Conservation (phyloP, 306 rosid genomes). For the Rosa lucieae region DNA sequence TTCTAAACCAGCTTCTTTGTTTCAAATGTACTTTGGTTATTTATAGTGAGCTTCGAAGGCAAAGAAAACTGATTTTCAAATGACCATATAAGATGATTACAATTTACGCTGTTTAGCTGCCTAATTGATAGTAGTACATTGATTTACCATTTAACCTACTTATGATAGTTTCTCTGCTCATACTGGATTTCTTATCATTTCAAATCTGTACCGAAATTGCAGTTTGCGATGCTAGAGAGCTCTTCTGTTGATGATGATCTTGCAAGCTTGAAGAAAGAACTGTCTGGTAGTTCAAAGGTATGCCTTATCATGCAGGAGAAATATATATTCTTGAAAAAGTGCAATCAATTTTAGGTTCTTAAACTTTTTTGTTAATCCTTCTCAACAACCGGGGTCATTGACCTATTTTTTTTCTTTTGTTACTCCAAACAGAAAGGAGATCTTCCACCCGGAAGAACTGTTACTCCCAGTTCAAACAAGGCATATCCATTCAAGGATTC, state of each 20-base stretch:
- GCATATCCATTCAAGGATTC: constrained; percentile 70
- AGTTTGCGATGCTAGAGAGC: constrained; percentile 89
- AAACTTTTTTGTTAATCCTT: background rate
- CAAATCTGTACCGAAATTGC: constrained; percentile 26
- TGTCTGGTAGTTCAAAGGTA: constrained; percentile 76
- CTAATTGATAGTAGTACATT: background rate
- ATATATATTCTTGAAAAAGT: background rate
- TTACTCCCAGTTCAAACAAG: constrained; percentile 29
- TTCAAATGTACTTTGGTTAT: background rate
- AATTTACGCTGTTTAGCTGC: background rate
- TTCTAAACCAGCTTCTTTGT: background rate
- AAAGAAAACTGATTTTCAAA: background rate
- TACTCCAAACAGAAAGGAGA: constrained; percentile 73
- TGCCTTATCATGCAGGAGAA: background rate
- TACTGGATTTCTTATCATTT: background rate
- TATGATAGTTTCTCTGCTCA: background rate
- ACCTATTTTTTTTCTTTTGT: background rate
- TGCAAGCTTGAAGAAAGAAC: constrained; percentile 49
- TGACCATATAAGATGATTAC: background rate
- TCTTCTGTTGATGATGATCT: constrained; percentile 74
- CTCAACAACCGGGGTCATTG: background rate
- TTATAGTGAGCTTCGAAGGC: background rate
- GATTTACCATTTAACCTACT: background rate
- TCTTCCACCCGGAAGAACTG: constrained; percentile 88
- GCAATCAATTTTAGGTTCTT: background rate